Conservation (phyloP, 352 stramenopile species). For the Plasmopara muralis region DNA sequence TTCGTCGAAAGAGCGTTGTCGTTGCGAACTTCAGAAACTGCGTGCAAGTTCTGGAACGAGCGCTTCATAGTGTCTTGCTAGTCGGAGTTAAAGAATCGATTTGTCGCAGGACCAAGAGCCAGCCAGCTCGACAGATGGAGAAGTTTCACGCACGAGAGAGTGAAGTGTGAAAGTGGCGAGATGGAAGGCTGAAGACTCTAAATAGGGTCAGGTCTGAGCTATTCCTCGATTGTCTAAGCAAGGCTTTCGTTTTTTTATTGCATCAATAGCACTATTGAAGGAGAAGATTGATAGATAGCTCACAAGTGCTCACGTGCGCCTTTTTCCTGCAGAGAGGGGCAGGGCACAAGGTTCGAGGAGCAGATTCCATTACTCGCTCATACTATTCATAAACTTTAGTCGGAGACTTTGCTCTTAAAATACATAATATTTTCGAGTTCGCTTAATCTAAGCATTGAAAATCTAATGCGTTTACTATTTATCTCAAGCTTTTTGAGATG, state of each 20-base stretch:
- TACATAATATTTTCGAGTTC: not conserved
- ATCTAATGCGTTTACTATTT: too few relatives aligned
- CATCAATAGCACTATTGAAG: conserved; percentile 31
- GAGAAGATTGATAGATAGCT: conserved; percentile 15
- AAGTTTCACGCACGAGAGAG: conserved; percentile 28
- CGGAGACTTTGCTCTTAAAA: not conserved
- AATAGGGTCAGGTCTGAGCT: conserved; percentile 28
- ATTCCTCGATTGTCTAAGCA: conserved; percentile 13
- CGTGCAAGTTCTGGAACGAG: conserved; percentile 34
- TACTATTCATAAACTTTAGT: not conserved
- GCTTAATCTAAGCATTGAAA: too few relatives aligned
- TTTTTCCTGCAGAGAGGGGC: conserved; percentile 11
- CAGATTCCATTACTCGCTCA: not conserved
- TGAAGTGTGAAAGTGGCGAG: conserved; percentile 27
- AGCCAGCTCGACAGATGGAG: conserved; percentile 28
- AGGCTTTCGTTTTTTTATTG: conserved; percentile 7
- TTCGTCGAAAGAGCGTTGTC: conserved; percentile 7
- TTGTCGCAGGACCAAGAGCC: conserved; percentile 6
- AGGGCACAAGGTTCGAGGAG: conserved; percentile 9
- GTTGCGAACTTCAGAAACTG: conserved; percentile 10
- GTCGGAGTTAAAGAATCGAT: conserved; percentile 5
- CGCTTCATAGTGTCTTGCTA: conserved; percentile 39
- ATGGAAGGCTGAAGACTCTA: conserved; percentile 21
- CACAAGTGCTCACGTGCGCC: not conserved
- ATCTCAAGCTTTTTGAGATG: too few relatives aligned